Evolutionary conservation across 2,329 filamentous ascomycete species (phyloP).

Genomic region (Aureobasidium sp.): DNA sequence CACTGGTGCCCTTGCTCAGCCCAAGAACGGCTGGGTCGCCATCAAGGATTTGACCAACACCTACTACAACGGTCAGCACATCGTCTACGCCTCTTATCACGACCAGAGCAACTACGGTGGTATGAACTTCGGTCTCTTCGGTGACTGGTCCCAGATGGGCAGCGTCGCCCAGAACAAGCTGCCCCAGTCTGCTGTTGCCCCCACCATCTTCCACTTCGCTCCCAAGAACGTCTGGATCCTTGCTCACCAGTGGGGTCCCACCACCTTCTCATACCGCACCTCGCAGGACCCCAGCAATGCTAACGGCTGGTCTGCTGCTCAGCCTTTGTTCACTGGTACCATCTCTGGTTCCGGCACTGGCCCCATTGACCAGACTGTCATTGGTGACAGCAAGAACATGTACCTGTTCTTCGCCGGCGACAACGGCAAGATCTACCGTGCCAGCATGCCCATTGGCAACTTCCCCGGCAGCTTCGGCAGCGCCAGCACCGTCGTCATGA

Average conservation of each 20-base stretch:
- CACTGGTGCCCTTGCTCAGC: conserved; percentile 44
- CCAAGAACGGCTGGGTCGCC: conserved; percentile 48
- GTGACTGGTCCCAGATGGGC: conserved; percentile 47
- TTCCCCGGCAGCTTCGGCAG: conserved; percentile 57
- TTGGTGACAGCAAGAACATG: conserved; percentile 55
- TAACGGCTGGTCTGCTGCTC: conserved; percentile 50
- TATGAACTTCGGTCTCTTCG: conserved; percentile 52
- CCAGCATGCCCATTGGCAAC: conserved; percentile 55
- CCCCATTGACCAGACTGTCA: conserved; percentile 57
- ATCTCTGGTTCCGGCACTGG: conserved; percentile 48
- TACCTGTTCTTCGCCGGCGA: conserved; percentile 63
- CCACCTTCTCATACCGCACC: conserved; percentile 54
- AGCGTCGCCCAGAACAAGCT: conserved; percentile 48
- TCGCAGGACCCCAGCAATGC: conserved; percentile 51
- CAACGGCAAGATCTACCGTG: conserved; percentile 59
- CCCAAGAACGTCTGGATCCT: conserved; percentile 59
- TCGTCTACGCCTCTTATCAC: conserved; percentile 53
- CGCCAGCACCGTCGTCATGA: conserved; percentile 45
- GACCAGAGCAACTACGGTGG: conserved; percentile 48
- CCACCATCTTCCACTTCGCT: conserved; percentile 56
- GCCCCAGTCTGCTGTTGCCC: conserved; percentile 46
- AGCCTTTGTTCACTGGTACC: conserved; percentile 51
- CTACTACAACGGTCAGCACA: conserved; percentile 50
- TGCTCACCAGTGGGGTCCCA: conserved; percentile 58
- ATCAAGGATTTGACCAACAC: conserved; percentile 58